Evolutionary conservation across 352 stramenopile genomes (phyloP), one percentile per base, ranked within the genome.

Genomic region (Phytophthora ramorum): DNA sequence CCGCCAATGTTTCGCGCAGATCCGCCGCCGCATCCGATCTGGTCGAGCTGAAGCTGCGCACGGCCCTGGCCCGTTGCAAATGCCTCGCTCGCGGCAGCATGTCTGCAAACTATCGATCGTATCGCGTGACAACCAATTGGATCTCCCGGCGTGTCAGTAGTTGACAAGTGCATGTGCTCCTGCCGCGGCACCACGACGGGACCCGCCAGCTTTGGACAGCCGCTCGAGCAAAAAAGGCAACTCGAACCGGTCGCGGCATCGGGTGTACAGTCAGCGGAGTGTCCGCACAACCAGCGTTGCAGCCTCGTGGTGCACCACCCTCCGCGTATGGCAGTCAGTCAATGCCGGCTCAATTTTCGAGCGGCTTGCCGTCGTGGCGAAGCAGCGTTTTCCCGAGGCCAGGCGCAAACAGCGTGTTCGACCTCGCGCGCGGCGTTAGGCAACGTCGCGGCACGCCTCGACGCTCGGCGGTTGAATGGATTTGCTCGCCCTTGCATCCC

Each of bases 91-190:
- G 9, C 9, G 44, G 44, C 26, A 4, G 26, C 26, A 30, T 30
- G 26, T 3, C 22, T 1, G 22, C 22, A 24, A 24, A 24, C 3
- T 24, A 1, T 24, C 22, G 22, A 24, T 24, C 22, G 22, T 24
- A 24, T 34, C 24, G 38, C 43, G 28, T 67, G 59, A 61, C 49
- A 41, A 61, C 43, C 58, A 58, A 63, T 37, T 47, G 38, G 58
- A 66, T 58, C 58, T 52, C 59, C 35, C 46, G 52, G 41, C 14
- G 14, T 20, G 54, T 62, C 41, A 62, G 54, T 43, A 62, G 43
- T 54, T 45, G 43, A 35, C 35, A 57, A 43, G 34, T 57, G 32
- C 49, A 32, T 9, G 26, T 32, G 26, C 13, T 45, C 34, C n/a
- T 17, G 43, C 34, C 44, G 53, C 60, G 51, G 53, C 52, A 55